Conservation (phyloP, 2,329 filamentous ascomycete genomes). For the Aureobasidium sp. region DNA sequence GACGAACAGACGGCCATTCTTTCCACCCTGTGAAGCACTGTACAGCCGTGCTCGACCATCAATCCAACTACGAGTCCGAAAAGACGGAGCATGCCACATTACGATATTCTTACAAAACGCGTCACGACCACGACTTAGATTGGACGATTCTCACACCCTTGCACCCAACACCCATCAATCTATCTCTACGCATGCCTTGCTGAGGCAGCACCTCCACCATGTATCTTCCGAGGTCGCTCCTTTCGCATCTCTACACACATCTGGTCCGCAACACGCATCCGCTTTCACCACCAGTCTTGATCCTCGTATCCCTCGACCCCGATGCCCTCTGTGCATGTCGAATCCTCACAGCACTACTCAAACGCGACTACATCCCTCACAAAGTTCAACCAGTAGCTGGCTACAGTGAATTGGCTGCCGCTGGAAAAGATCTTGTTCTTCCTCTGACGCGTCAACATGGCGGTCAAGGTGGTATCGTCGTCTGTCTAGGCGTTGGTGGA, state of each 20-base stretch:
- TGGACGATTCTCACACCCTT: background rate
- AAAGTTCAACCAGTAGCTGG: conserved; percentile 97
- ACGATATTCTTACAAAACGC: conserved; percentile 16
- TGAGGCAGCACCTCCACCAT: conserved; percentile 55
- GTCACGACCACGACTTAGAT: conserved; percentile 20
- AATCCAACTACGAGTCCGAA: background rate
- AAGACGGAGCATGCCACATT: conserved; percentile 13
- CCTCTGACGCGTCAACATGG: conserved; percentile 90
- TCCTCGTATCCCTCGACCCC: conserved; percentile 94
- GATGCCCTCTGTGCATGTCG: conserved; percentile 96
- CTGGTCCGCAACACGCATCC: conserved; percentile 88
- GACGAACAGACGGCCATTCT: background rate
- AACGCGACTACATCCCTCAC: conserved; percentile 97
- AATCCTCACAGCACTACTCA: conserved; percentile 92
- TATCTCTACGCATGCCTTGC: background rate
- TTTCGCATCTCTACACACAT: conserved; percentile 92
- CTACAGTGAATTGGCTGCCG: conserved; percentile 87
- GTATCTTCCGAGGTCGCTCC: conserved; percentile 93
- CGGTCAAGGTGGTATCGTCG: conserved; percentile 87
- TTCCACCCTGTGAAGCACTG: background rate
- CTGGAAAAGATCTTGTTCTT: conserved; percentile 79
- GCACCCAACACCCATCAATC: background rate
- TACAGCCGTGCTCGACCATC: background rate
- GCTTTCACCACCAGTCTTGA: conserved; percentile 89
- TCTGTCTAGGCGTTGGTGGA: conserved; percentile 93